A percentile compares a stretch with the other conserved stretches of the same genome.
These are phyloP conservation scores for Mrakia gelida DNA, from an alignment of 768 basidiomycete species.

Conservation along the genomic window DNA sequence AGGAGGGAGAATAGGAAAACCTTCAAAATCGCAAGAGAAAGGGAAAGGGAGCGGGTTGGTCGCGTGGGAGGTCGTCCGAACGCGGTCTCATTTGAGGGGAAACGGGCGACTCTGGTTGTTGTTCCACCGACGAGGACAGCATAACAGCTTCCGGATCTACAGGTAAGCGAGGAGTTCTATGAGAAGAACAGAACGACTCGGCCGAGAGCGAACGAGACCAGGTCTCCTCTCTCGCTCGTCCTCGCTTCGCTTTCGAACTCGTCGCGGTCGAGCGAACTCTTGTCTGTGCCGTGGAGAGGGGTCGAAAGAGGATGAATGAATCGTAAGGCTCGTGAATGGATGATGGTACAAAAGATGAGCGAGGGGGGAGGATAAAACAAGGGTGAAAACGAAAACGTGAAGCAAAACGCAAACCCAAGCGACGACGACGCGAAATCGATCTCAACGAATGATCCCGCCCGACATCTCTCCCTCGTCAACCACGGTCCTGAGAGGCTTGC, in stretches of 20 bases:
- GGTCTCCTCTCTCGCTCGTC: background rate
- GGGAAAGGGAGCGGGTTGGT: background rate
- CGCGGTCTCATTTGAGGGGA: too few relatives aligned
- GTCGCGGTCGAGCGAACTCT: too few relatives aligned
- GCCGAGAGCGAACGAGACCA: background rate
- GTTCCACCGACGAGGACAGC: background rate
- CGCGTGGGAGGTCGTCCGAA: background rate
- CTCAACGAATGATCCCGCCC: conserved; percentile 5
- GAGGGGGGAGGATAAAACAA: too few relatives aligned
- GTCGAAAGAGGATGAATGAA: background rate
- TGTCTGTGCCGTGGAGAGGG: too few relatives aligned
- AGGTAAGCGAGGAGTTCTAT: background rate
- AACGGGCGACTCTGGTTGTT: background rate
- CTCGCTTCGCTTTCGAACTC: too few relatives aligned
- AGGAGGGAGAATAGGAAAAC: background rate
- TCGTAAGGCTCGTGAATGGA: background rate
- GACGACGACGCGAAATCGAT: background rate
- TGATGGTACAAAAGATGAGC: too few relatives aligned
- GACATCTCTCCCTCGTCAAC: conserved; percentile 36
- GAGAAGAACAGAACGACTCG: background rate
- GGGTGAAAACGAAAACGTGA: too few relatives aligned
- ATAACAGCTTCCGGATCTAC: background rate
- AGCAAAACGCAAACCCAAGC: conserved; percentile 11
- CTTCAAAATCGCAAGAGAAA: background rate
- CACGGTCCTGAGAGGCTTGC: conserved; percentile 36